Evolutionary conservation across 257 asterid species (phyloP).

Genomic region (Ballota nigra): DNA sequence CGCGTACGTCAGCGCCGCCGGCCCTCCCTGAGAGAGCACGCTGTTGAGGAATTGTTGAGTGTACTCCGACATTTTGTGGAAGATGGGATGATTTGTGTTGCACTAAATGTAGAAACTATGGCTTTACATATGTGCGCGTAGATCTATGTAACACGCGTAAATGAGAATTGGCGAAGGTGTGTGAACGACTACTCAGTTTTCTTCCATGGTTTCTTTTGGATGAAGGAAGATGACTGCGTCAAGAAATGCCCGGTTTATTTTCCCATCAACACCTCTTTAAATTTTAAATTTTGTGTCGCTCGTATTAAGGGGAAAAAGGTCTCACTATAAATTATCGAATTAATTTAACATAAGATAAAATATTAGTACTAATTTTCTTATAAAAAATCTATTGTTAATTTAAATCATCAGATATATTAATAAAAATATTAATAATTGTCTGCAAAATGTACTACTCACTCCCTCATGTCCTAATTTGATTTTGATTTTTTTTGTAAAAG

Average conservation of each 20-base stretch:
- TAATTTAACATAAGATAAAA: too few relatives aligned
- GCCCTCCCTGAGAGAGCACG: conserved; percentile 80
- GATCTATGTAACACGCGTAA: neutral
- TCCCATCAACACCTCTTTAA: neutral
- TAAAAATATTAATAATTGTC: too few relatives aligned
- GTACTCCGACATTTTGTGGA: conserved; percentile 40
- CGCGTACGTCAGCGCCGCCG: conserved; percentile 68
- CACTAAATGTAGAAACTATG: neutral
- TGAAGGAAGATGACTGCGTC: neutral
- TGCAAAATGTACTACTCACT: too few relatives aligned
- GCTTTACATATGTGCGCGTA: neutral
- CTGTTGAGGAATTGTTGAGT: conserved; percentile 74
- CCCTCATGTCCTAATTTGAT: too few relatives aligned
- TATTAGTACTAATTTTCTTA: too few relatives aligned
- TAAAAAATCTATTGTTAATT: too few relatives aligned
- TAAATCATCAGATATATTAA: too few relatives aligned
- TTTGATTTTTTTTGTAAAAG: too few relatives aligned
- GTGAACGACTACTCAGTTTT: neutral
- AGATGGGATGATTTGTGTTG: neutral
- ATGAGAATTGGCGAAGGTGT: neutral
- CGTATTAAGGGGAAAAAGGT: too few relatives aligned
- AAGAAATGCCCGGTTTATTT: neutral
- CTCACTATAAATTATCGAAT: too few relatives aligned
- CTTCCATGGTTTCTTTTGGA: neutral
- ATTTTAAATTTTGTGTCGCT: too few relatives aligned